Evolutionary conservation across 208 protist species (phyloP).

Genomic region (Wallacemonas rigidus): DNA sequence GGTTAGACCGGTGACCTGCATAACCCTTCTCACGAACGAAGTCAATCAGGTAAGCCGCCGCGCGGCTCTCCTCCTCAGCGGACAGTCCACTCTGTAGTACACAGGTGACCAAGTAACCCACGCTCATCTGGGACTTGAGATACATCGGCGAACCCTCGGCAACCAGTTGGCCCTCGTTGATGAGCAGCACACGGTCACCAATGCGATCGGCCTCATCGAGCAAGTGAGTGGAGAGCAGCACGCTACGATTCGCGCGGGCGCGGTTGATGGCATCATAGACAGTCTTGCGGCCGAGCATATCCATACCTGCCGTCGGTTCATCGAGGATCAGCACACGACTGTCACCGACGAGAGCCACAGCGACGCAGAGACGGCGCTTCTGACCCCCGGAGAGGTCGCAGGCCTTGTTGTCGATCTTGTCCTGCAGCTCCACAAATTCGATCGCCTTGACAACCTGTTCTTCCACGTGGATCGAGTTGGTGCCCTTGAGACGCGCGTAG

Average conservation of each 20-base stretch:
- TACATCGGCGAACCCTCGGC: slow-evolving; percentile 71
- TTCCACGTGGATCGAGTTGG: slow-evolving; percentile 41
- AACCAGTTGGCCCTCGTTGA: slow-evolving; percentile 74
- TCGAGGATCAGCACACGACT: slow-evolving; percentile 83
- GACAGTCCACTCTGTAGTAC: slow-evolving; percentile 52
- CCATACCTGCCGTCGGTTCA: slow-evolving; percentile 93
- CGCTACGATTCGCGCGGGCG: slow-evolving; percentile 46
- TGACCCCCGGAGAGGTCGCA: slow-evolving; percentile 76
- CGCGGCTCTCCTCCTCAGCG: slow-evolving; percentile 40
- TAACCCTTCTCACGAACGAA: slow-evolving; percentile 59
- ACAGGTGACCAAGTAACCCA: slow-evolving; percentile 76
- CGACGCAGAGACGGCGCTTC: slow-evolving; percentile 80
- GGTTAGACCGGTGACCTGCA: slow-evolving; percentile 20
- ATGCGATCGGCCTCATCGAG: slow-evolving; percentile 98
- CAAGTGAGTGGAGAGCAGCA: slow-evolving; percentile 88
- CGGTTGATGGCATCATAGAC: slow-evolving; percentile 76
- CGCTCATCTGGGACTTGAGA: slow-evolving; percentile 77
- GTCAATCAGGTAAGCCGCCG: slow-evolving; percentile 42
- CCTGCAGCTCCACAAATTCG: slow-evolving; percentile 51
- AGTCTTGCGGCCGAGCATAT: slow-evolving; percentile 64
- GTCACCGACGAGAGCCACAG: slow-evolving; percentile 83
- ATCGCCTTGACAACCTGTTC: slow-evolving; percentile 52
- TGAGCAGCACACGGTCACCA: slow-evolving; percentile 92
- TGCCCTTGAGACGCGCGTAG: slow-evolving; percentile 91
- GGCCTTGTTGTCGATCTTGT: slow-evolving; percentile 56